Evolutionary conservation across 2,329 filamentous ascomycete species (phyloP), one percentile per base, ranked within the genome.

Genomic region (Zymoseptoria brevis): DNA sequence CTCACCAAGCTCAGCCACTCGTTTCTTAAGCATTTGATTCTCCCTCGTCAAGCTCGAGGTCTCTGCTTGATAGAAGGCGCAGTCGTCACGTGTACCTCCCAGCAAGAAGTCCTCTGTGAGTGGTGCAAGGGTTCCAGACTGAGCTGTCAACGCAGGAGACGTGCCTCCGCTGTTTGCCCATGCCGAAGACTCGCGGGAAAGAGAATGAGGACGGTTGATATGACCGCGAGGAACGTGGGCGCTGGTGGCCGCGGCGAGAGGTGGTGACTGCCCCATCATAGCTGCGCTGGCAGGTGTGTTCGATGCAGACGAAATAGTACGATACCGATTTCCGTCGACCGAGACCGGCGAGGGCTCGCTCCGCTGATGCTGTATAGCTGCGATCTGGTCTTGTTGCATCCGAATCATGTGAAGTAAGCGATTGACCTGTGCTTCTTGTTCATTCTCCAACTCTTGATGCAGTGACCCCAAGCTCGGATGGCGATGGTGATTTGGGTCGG

Each of bases 351-450:
- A 64, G 16, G 54, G 52, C 13, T 67, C 67, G 48, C 29, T 49
- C 79, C 79, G 82, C 26, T 62, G 64, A 41, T 66, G 53, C 9
- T 68, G 41, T 79, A 87, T 57, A 77, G 80, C 55, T 79, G 79
- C 61, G 76, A 89, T 81, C 66, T 90, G 87, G 50, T 87, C 77
- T 70, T 91, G 89, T 69, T 92, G 87, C 56, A 85, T 80, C 58
- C 87, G 83, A 68, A 93, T 92, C 83, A 90, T 87, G 60, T 83
- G 82, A 51, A 93, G 79, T 2, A 93, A 81, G 9, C 89, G 85
- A 70, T 92, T 92, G 63, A 91, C 88, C 74, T 90, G 87, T 22
- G 84, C 86, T 69, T 91, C 88, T 71, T 90, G 87, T 74, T 91
- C 88, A 56, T 85, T 87, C 72, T 91, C 88, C 1, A 91, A 79